phyloP scores from a whole-genome alignment of 768 basidiomycete species.

The Pseudohyphozyma bogoriensis region DNA sequence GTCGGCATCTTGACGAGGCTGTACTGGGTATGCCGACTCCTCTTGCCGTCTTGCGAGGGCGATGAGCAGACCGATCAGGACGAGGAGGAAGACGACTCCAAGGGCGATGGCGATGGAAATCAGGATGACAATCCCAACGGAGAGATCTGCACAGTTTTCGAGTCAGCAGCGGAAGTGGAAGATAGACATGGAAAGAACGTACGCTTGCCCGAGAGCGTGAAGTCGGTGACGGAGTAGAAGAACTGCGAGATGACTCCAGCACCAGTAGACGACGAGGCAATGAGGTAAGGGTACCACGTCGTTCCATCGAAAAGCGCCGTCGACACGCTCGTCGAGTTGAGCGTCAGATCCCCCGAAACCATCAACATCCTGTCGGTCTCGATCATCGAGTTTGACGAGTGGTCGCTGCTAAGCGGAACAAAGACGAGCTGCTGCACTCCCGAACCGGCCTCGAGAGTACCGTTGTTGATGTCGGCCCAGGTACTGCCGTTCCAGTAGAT shows the following conservation, averaged over 20 bases:
- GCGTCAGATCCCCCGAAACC: constrained; percentile 66
- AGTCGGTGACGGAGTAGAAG: constrained; percentile 69
- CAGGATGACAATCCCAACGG: constrained; percentile 84
- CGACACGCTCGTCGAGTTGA: constrained; percentile 68
- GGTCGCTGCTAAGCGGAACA: constrained; percentile 77
- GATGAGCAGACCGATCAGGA: constrained; percentile 77
- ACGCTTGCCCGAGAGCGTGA: constrained; percentile 53
- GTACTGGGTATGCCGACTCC: constrained; percentile 40
- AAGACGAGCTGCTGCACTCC: constrained; percentile 73
- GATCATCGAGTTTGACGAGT: constrained; percentile 55
- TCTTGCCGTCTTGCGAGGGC: constrained; percentile 74
- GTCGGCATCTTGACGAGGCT: not conserved
- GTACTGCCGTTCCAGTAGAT: constrained; percentile 70
- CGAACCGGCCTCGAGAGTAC: constrained; percentile 37
- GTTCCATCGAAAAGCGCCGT: constrained; percentile 80
- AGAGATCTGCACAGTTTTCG: constrained; percentile 53
- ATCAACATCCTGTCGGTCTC: constrained; percentile 80
- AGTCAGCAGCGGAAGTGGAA: constrained; percentile 12
- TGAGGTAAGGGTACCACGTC: constrained; percentile 68
- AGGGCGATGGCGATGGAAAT: constrained; percentile 95
- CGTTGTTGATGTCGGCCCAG: constrained; percentile 60
- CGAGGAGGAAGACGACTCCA: constrained; percentile 79
- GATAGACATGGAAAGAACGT: constrained; percentile 13
- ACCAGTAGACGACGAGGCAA: constrained; percentile 57
- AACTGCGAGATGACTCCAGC: constrained; percentile 63